These are phyloP conservation scores for Talaromyces sp. DNA, from an alignment of 2,329 filamentous ascomycete genomes.

Conservation along the genomic window DNA sequence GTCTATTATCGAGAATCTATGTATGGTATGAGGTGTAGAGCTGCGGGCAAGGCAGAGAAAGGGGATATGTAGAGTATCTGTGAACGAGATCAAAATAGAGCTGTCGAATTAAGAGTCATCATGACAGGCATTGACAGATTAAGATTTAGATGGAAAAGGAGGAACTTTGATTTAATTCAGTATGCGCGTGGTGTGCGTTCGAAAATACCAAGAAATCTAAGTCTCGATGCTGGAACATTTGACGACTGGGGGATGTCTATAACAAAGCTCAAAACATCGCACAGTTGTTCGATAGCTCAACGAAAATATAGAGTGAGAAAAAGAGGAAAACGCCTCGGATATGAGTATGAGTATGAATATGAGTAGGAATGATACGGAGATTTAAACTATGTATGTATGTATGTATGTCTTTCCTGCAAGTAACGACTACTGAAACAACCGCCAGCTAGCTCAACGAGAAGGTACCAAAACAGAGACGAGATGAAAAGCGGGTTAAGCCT, in stretches of 20 bases:
- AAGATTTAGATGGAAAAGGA: too few relatives aligned
- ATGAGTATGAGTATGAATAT: conserved; percentile 1
- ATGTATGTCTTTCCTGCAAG: background rate
- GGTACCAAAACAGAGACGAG: conserved; percentile 16
- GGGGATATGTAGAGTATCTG: background rate
- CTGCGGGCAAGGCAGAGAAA: background rate
- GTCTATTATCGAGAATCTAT: background rate
- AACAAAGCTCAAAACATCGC: background rate
- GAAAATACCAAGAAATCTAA: too few relatives aligned
- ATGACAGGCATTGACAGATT: too few relatives aligned
- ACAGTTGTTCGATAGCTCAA: background rate
- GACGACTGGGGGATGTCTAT: too few relatives aligned
- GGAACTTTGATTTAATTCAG: too few relatives aligned
- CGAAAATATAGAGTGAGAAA: background rate
- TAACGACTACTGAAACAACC: background rate
- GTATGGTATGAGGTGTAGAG: background rate
- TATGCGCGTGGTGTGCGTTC: too few relatives aligned
- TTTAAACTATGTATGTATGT: background rate
- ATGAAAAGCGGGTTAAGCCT: conserved; percentile 47
- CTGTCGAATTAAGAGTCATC: too few relatives aligned
- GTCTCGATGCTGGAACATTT: too few relatives aligned
- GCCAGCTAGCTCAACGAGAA: background rate
- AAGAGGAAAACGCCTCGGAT: conserved; percentile 18
- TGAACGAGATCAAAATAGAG: too few relatives aligned
- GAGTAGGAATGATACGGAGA: background rate